Base-by-base conservation (phyloP, 768 basidiomycete species). In the Xanthoconium purpureum region DNA sequence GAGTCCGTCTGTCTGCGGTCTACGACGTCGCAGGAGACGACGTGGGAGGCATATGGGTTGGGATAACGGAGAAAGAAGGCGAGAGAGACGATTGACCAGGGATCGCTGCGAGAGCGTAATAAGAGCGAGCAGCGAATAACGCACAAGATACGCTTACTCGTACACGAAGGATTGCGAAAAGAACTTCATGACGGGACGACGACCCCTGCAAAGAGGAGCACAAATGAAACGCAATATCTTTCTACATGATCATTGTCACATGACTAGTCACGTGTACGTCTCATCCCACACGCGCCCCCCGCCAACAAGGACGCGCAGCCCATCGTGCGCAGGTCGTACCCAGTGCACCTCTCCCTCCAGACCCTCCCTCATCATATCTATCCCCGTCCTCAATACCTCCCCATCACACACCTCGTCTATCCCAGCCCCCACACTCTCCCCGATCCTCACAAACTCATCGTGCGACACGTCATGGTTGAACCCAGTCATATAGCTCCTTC, bases 11-110 rank as follows among this genome's bases (percentile, higher is more conserved):
- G 77, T 18, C 75, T 78, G 62, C 95, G 89, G 52, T 91, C 89
- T 61, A 98, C 85, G 66, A 98, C 94, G 77, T 98, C 95, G 79
- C 93, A 95, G 5, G 94, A 94, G 62, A 95, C 75, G 71, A 98
- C 88, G 75, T 98, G 95, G 37, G 89, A 79, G 7, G 95, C 91
- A 66, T 92, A 93, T 47, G 95, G 94, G 70, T 97, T 98, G 5
- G 95, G 95, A 73, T 97, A 98, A 60, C 95, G 89, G 56, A 97
- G 78, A 70, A 95, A 95, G 78, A 89, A 97, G 13, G 95, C 95
- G 60, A 96, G 80, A 18, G 95, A 85, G 56, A 96, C 91, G 63
- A 91, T 95, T 55, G 91, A 80, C 85, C 95, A 94, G 71, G 94
- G 84, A 83, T 97, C 92, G 80, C 94, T 94, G 44, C 1, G 1